These are phyloP conservation scores for Anastatica hierochuntica DNA, from an alignment of 345 rosid genomes.

Conservation along the genomic window DNA sequence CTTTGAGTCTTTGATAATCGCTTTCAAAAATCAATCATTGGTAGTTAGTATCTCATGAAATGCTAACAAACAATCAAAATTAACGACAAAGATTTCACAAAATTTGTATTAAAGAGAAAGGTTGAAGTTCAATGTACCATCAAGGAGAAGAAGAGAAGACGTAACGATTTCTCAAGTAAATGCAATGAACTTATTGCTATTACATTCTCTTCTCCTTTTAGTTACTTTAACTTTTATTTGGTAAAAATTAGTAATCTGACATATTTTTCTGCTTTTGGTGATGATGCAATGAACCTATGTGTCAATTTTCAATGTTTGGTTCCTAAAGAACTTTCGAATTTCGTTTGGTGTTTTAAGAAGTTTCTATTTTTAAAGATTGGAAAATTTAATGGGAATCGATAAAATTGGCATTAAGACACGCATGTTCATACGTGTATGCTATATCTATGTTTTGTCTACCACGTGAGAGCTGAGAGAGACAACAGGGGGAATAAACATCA, in stretches of 20 bases:
- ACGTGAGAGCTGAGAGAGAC: conserved; percentile 9
- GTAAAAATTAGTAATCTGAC: conserved; percentile 13
- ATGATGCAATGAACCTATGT: conserved; percentile 24
- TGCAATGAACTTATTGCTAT: conserved; percentile 28
- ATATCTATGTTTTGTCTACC: conserved; percentile 9
- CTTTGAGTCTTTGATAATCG: too few species aligned
- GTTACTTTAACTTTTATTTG: not conserved
- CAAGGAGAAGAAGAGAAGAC: conserved; percentile 12
- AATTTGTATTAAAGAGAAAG: not conserved
- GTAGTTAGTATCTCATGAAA: too few species aligned
- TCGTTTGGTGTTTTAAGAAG: conserved; percentile 13
- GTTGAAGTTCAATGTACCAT: conserved; percentile 7
- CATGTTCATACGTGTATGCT: conserved; percentile 12
- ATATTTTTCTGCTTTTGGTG: conserved; percentile 18
- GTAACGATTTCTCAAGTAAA: conserved; percentile 9
- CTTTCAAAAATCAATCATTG: too few species aligned
- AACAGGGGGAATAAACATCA: not conserved
- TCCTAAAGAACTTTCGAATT: conserved; percentile 18
- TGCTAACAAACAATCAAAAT: conserved; percentile 9
- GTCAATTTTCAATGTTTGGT: conserved; percentile 5
- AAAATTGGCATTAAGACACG: conserved; percentile 5
- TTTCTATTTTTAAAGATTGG: conserved; percentile 15
- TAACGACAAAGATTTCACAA: conserved; percentile 1
- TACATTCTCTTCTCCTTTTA: conserved; percentile 6
- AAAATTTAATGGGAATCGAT: conserved; percentile 1